Evolutionary conservation across 2,329 filamentous ascomycete species (phyloP).

Genomic region (Colletotrichum salicis): DNA sequence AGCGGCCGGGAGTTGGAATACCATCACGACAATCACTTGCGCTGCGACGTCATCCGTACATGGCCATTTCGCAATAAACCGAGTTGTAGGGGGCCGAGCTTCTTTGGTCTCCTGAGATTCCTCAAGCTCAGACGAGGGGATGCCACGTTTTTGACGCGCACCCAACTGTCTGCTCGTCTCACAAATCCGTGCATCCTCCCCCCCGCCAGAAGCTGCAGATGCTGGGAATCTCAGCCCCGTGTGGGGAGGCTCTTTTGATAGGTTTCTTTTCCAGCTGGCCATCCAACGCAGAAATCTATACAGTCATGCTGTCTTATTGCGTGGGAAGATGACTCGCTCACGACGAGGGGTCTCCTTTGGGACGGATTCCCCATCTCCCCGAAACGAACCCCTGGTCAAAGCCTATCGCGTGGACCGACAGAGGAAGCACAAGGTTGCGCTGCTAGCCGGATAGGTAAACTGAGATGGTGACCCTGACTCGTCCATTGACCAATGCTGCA

Average conservation of each 20-base stretch:
- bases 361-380: constrained; percentile 11
- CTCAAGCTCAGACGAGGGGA: constrained; percentile 9
- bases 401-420: neutral
- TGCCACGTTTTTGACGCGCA: constrained; percentile 22
- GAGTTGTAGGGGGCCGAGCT: neutral
- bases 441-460: constrained; percentile 23
- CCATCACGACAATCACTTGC: constrained; percentile 24
- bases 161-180: neutral
- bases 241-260: constrained; percentile 14
- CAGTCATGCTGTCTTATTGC: constrained; percentile 10
- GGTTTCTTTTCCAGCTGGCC: constrained; percentile 16
- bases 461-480: constrained; percentile 19
- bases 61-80: constrained; percentile 12
- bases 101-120: neutral
- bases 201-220: neutral
- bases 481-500: constrained; percentile 11
- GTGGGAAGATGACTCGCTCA: constrained; percentile 17
- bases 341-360: constrained; percentile 6
- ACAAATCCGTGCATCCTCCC: neutral
- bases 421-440: constrained; percentile 1
- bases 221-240: constrained; percentile 5
- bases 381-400: constrained; percentile 31
- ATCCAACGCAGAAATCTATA: constrained; percentile 3
- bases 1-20: constrained; percentile 33
- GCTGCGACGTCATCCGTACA: constrained; percentile 25